A percentile compares a stretch with the other conserved stretches of the same genome.
Conservation (phyloP, 2,329 filamentous ascomycete genomes). For the Neospermospora avenae region DNA sequence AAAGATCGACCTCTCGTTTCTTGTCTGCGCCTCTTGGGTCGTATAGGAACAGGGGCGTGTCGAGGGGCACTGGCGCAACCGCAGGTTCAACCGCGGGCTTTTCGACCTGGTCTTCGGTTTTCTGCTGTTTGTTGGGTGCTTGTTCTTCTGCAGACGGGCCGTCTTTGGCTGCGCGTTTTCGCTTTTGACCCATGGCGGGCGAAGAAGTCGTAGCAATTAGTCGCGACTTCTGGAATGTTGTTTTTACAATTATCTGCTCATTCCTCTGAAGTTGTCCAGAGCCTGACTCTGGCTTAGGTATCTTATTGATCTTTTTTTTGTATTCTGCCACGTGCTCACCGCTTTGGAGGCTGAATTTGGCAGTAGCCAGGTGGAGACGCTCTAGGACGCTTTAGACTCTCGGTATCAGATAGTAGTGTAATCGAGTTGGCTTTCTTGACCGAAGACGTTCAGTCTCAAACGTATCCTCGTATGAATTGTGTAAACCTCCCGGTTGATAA, state of each 20-base stretch:
- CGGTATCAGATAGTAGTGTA: too few relatives aligned
- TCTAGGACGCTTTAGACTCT: too few relatives aligned
- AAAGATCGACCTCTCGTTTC: slow-evolving; percentile 56
- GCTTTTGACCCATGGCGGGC: slow-evolving; percentile 41
- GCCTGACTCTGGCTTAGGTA: too few relatives aligned
- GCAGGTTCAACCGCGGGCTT: slow-evolving; percentile 12
- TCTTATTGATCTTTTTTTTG: neutral
- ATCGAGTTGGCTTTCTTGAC: too few relatives aligned
- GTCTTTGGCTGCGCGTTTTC: slow-evolving; percentile 39
- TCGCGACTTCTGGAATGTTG: neutral
- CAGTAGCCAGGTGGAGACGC: too few relatives aligned
- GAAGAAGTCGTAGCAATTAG: neutral
- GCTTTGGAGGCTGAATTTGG: neutral
- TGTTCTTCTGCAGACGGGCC: slow-evolving; percentile 17
- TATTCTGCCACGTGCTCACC: neutral
- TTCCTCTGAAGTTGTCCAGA: neutral
- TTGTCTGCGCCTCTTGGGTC: slow-evolving; percentile 51
- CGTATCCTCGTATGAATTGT: too few relatives aligned
- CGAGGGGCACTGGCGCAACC: slow-evolving; percentile 18
- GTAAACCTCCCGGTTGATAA: too few relatives aligned
- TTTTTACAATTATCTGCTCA: neutral
- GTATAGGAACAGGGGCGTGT: slow-evolving; percentile 47
- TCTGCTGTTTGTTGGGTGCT: slow-evolving; percentile 31
- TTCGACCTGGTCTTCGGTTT: slow-evolving; percentile 14
- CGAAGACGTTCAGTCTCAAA: too few relatives aligned